A percentile compares a stretch with the other conserved stretches of the same genome.
Evolutionary conservation across 129 eudicot genomes (phyloP).

Genomic region (Oenanthe sinensis): DNA sequence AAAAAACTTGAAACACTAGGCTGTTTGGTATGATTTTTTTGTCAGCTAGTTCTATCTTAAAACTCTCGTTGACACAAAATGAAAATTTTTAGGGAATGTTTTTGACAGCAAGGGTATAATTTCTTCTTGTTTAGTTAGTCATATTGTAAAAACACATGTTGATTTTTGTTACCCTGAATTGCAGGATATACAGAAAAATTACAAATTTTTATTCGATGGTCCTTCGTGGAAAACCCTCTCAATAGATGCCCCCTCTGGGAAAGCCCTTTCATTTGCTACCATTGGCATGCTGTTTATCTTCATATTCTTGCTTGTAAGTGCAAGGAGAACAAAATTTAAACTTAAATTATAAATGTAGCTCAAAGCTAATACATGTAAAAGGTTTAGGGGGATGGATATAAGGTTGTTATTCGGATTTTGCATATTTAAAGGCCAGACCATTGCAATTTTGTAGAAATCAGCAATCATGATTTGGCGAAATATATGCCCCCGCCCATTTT

Average conservation of each 20-base stretch:
- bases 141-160: not conserved
- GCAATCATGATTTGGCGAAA: not conserved
- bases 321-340: conserved; percentile 58
- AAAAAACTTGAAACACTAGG: not conserved
- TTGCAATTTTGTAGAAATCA: conserved; percentile 4
- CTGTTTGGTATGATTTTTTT: not conserved
- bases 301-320: conserved; percentile 40
- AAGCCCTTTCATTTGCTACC: conserved; percentile 24
- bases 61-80: not conserved
- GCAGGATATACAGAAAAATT: conserved; percentile 33
- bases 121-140: not conserved
- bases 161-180: conserved; percentile 6
- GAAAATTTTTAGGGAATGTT: not conserved
- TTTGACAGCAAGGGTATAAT: not conserved
- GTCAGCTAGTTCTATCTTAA: not conserved
- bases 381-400: not conserved
- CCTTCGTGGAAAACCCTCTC: conserved; percentile 30
- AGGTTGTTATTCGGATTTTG: not conserved
- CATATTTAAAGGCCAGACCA: not conserved
- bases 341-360: conserved; percentile 35
- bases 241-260: conserved; percentile 25
- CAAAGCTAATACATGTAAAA: conserved; percentile 1
- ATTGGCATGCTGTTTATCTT: conserved; percentile 24
- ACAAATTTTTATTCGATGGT: conserved; percentile 11
- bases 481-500: not conserved